Evolutionary conservation across 352 stramenopile species (phyloP), one percentile per base, ranked within the genome.

Genomic region (Lagenidium giganteum): DNA sequence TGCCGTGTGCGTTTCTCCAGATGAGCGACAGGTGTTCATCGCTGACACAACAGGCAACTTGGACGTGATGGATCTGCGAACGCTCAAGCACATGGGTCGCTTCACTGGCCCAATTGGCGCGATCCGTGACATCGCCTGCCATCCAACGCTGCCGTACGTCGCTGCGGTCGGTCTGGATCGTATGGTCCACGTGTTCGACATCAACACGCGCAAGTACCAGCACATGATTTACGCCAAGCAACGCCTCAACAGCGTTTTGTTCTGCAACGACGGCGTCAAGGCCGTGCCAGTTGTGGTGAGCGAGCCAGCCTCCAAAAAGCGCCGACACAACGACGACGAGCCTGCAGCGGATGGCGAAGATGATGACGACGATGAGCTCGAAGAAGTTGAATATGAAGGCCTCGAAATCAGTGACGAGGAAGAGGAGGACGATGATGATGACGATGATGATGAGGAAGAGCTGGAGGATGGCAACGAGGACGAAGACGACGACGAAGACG

Each of bases 101-200:
- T 97, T 85, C 45, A 93, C 87, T 11, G 89, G 88, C 7, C 84
- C 90, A 0, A 83, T 87, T 14, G 93, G 93, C 8, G 95, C 86
- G 3, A 89, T 98, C 28, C 83, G 88, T 21, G 71, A 93, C 57
- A 77, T 98, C 23, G 67, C 71, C 13, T 83, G 80, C 46, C 92
- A 98, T 57, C 82, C 87, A 23, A 96, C 86, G 31, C 62, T 96
- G 24, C 89, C 92, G 20, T 80, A 92, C 43, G 53, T 98, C 24
- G 84, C 87, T 7, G 83, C 83, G 2, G 94, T 97, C 12, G 90
- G 94, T 0, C 63, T 98, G 17, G 94, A 98, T 72, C 83, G 94
- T 26, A 97, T 97, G 64, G 71, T 98, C 34, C 85, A 95, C 61
- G 82, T 96, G 23, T 97, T 95, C 51, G 79, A 98, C 60, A 57